Percentiles rank a stretch among this genome's conserved stretches.
Conservation (phyloP, 2,329 filamentous ascomycete genomes). For the Cladophialophora psammophila region DNA sequence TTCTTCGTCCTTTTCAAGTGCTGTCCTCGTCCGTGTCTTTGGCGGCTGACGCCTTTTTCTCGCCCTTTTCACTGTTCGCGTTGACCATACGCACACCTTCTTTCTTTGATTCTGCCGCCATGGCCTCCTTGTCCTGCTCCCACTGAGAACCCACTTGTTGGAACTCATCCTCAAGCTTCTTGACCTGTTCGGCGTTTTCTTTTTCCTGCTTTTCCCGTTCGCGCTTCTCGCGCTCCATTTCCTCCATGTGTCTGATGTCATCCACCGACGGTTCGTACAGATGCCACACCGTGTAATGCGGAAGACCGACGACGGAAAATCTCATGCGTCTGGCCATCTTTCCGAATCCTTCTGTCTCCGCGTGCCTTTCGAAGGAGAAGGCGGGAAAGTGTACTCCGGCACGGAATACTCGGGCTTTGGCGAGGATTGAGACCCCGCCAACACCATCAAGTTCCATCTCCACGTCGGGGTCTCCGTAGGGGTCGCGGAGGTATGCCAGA, state of each 20-base stretch:
- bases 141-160: conserved; percentile 79
- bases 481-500: conserved; percentile 93
- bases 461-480: conserved; percentile 97
- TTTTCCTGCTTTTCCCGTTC: conserved; percentile 81
- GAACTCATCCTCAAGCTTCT: conserved; percentile 83
- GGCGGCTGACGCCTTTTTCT: conserved; percentile 15
- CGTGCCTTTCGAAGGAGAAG: conserved; percentile 98
- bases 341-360: conserved; percentile 97
- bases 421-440: conserved; percentile 88
- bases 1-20: not conserved
- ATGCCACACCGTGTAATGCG: conserved; percentile 99
- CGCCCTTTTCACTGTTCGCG: conserved; percentile 8
- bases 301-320: conserved; percentile 92
- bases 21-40: conserved; percentile 14
- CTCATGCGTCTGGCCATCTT: conserved; percentile 99
- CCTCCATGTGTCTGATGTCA: conserved; percentile 96
- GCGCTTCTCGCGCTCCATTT: conserved; percentile 90
- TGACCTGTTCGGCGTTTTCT: conserved; percentile 73
- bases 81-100: conserved; percentile 13
- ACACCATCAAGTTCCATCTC: conserved; percentile 99
- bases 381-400: conserved; percentile 96
- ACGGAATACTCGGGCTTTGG: conserved; percentile 94
- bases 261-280: conserved; percentile 98
- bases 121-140: conserved; percentile 86
- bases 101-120: conserved; percentile 56